Base-by-base conservation (phyloP, 2,329 filamentous ascomycete species). In the Graphium sp. region DNA sequence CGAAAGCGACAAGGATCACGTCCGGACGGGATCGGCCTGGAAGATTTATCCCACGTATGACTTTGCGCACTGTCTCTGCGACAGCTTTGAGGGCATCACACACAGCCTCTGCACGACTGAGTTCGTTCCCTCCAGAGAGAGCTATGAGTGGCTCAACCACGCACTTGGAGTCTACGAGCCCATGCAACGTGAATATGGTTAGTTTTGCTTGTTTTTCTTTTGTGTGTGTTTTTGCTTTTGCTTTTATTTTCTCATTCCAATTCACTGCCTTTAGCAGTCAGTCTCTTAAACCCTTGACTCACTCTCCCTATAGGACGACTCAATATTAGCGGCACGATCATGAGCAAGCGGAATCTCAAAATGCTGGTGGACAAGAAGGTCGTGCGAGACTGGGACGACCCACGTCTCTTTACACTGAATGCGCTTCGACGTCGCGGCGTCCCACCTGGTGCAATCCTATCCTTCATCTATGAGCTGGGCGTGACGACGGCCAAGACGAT, bases 41-140 rank as follows among this genome's bases (percentile, higher is more conserved):
- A 77, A 74, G 50, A 92, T 94, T 37, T 94, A 93, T 48, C 89
- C 89, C 0, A 91, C 87, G 0, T 94, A 94, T 45, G 85, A 93
- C 49, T 91, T 91, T 47, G 79, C 78, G 0, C 82, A 91, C 56
- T 92, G 81, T 49, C 60, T 94, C 14, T 87, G 81, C 42, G 89
- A 95, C 62, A 85, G 80, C 39, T 82, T 93, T 38, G 89, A 98
- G 51, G 68, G 69, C 12, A 91, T 95, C 43, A 85, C 85, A 0
- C 87, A 94, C 56, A 87, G 78, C 10, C 61, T 95, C 13, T 95
- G 87, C 49, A 95, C 89, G 0, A 87, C 80, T 2, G 89, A 95
- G 49, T 94, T 95, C 43, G 73, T 85, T 38, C 70, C 81, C 29
- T 78, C 80, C 13, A 62, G 87, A 34, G 74, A 80, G 26, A 89